phyloP scores from a whole-genome alignment of 805 yeast genomes.

The Saccharomyces kudriavzevii region DNA sequence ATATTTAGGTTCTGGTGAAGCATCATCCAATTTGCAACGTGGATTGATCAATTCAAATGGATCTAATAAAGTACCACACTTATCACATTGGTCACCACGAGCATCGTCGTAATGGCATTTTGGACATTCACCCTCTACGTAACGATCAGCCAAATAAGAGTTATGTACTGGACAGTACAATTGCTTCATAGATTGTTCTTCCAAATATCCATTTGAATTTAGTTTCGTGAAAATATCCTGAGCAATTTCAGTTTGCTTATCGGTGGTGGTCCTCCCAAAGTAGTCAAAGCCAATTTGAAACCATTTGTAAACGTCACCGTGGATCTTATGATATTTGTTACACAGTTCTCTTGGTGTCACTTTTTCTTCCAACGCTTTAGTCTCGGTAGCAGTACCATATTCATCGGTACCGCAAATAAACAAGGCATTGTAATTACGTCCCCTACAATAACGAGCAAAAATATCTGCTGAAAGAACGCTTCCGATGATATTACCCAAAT shows the following conservation, averaged over 20 bases:
- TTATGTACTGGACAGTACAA: conserved; percentile 85
- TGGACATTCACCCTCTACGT: conserved; percentile 96
- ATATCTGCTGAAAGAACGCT: conserved; percentile 92
- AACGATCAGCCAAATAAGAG: conserved; percentile 91
- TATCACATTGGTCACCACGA: conserved; percentile 98
- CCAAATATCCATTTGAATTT: conserved; percentile 68
- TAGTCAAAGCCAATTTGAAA: conserved; percentile 89
- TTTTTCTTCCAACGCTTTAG: conserved; percentile 91
- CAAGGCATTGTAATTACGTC: conserved; percentile 78
- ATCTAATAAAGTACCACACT: conserved; percentile 81
- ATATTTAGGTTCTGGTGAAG: conserved; percentile 69
- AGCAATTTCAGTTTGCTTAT: conserved; percentile 85
- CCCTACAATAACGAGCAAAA: conserved; percentile 80
- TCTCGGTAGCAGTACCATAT: conserved; percentile 98
- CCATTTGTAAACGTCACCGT: conserved; percentile 90
- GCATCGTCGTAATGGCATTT: conserved; percentile 93
- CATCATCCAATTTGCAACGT: conserved; percentile 85
- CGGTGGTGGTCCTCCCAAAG: conserved; percentile 95
- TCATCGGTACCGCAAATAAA: conserved; percentile 97
- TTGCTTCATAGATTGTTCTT: conserved; percentile 83
- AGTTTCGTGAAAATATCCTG: conserved; percentile 83
- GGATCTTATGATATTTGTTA: conserved; percentile 81
- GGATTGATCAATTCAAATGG: conserved; percentile 93
- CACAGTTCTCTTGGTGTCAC: conserved; percentile 84
- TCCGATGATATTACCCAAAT: conserved; percentile 93